Evolutionary conservation across 164 flowering plant genomes (phyloP).

Genomic region (Litsea cubeba): DNA sequence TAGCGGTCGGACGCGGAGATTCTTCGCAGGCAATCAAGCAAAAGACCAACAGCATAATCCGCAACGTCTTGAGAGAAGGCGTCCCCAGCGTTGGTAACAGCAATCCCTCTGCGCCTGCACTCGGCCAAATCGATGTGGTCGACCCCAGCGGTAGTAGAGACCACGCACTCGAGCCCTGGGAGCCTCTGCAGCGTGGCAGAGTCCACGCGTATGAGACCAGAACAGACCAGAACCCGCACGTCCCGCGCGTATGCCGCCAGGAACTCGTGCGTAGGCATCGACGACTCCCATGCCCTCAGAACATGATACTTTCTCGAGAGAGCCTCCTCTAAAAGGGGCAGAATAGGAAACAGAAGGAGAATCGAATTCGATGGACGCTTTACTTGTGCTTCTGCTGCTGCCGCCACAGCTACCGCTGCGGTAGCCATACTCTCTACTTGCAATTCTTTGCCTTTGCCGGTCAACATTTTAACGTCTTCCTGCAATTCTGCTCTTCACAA

Average conservation of each 20-base stretch:
- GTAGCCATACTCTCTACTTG: no score
- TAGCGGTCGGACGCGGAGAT: conserved; percentile 48
- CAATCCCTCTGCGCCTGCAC: conserved; percentile 49
- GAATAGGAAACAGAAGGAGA: not conserved
- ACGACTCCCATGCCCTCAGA: conserved; percentile 31
- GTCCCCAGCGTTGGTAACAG: conserved; percentile 37
- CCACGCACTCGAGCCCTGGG: conserved; percentile 41
- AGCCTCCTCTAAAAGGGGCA: not conserved
- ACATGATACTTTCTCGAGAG: conserved; percentile 5
- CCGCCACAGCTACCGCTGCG: no score
- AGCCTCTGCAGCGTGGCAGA: conserved; percentile 25
- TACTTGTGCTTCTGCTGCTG: no score
- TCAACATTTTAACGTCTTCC: no score
- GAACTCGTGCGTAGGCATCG: conserved; percentile 22
- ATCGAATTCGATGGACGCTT: not conserved
- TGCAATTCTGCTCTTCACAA: no score
- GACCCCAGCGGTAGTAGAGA: conserved; percentile 53
- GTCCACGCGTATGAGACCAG: conserved; percentile 7
- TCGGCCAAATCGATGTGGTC: conserved; percentile 53
- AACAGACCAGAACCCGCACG: conserved; percentile 11
- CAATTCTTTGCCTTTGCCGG: no score
- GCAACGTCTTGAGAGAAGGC: conserved; percentile 55
- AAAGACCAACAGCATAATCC: conserved; percentile 50
- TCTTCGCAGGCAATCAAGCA: conserved; percentile 47
- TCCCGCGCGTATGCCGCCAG: conserved; percentile 21